Evolutionary conservation across 345 rosid species (phyloP).

Genomic region (Passiflora organensis): DNA sequence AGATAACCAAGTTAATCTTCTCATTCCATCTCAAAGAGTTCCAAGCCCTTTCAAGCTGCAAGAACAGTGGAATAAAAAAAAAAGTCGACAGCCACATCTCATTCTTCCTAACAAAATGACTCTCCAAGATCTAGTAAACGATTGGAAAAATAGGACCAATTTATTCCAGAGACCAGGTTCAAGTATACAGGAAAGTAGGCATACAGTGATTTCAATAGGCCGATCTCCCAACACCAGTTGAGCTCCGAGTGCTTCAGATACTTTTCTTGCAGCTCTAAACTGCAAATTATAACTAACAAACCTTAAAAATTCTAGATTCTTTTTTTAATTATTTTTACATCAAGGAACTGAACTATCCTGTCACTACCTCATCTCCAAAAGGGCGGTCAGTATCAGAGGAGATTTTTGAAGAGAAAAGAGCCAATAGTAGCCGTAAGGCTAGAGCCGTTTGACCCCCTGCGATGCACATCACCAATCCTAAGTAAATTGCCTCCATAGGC

Average conservation of each 20-base stretch:
- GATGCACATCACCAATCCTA: constrained; percentile 8
- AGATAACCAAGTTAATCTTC: constrained; percentile 43
- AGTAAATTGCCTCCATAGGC: constrained; percentile 4
- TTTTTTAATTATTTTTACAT: neutral
- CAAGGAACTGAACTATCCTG: neutral
- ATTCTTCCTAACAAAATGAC: too few species aligned
- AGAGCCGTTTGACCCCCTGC: constrained; percentile 85
- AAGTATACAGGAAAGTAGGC: neutral
- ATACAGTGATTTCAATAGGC: constrained; percentile 80
- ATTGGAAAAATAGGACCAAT: too few species aligned
- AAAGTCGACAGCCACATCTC: neutral
- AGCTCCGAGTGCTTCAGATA: constrained; percentile 79
- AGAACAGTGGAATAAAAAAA: neutral
- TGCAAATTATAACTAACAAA: constrained; percentile 25
- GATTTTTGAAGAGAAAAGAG: constrained; percentile 72
- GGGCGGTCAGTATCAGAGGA: constrained; percentile 69
- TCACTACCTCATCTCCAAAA: constrained; percentile 74
- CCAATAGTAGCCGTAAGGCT: constrained; percentile 75
- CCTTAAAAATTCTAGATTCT: neutral
- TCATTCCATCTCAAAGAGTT: constrained; percentile 52
- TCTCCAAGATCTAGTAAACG: too few species aligned
- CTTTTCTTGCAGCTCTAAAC: constrained; percentile 83
- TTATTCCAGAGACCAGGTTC: too few species aligned
- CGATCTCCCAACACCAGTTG: constrained; percentile 86
- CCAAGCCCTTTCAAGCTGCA: constrained; percentile 82